Base-by-base conservation (phyloP, 2,329 filamentous ascomycete species). In the Corniculantispora saksenae region DNA sequence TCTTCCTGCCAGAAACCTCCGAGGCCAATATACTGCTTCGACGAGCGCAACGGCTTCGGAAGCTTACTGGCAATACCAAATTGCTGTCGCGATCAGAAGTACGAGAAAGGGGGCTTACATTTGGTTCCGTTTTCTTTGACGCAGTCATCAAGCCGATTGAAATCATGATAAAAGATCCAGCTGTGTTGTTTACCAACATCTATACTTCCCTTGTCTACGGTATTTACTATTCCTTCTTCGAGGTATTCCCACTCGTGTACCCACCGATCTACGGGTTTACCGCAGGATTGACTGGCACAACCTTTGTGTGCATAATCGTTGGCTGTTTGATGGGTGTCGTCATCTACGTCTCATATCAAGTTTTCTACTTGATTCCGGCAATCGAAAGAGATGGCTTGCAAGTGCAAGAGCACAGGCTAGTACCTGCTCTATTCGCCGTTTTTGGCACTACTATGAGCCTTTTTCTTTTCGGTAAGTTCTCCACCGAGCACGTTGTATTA, bases 201-300 rank as follows among this genome's bases (percentile, higher is more conserved):
- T 90, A 89, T 75, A 86, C 83, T 3, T 83, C 83, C 62, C 81
- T 89, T 69, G 82, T 86, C 69, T 90, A 89, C 74, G 84, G 80
- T 61, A 87, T 86, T 71, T 87, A 86, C 78, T 86, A 86, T 70
- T 82, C 80, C 50, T 90, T 79, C 74, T 90, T 90, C 72, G 87
- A 90, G 70, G 84, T 84, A n/a, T 90, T 90, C 74, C 87, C 87
- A 4, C 77, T 89, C 17, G 86, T 90, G 63, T 91, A 88, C 72
- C 80, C 82, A 2, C 80, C 80, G 47, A 78, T 83, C 70, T 90
- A 91, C 75, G 74, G 77, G 71, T 89, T 91, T 82, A 83, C 80
- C 66, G 75, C 84, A 2, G 86, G 86, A 38, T 73, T 86, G 68
- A 76, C 85, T 67, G 86, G 87, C 35, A 80, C 89, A 12, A 82